A percentile compares a stretch with the other conserved stretches of the same genome.
phyloP scores from a whole-genome alignment of 345 rosid genomes.

The Sisymbrium irio region DNA sequence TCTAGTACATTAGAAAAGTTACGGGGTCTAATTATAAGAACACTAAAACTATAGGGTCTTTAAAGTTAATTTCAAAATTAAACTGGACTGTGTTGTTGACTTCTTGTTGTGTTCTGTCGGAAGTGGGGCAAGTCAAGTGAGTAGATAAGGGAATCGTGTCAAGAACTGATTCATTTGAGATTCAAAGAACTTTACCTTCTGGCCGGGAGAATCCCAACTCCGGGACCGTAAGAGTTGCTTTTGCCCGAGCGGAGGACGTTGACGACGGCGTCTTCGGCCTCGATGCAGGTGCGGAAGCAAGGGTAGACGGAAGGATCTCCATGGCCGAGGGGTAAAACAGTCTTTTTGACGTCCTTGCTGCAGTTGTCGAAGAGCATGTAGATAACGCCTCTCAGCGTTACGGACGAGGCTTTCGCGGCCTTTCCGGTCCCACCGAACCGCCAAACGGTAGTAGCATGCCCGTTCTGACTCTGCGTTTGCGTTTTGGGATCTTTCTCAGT shows the following conservation, averaged over 20 bases:
- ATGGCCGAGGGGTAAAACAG: slow-evolving; percentile 54
- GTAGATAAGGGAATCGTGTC: no score
- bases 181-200: slow-evolving; percentile 35
- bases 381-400: slow-evolving; percentile 48
- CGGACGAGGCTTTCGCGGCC: slow-evolving; percentile 20
- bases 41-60: neutral
- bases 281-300: slow-evolving; percentile 47
- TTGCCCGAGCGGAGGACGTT: slow-evolving; percentile 51
- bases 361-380: slow-evolving; percentile 39
- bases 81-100: no score
- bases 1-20: neutral
- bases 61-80: neutral
- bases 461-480: slow-evolving; percentile 17
- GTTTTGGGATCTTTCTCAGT: slow-evolving; percentile 12
- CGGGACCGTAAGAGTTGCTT: slow-evolving; percentile 46
- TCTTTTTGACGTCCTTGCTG: slow-evolving; percentile 37
- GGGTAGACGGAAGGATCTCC: slow-evolving; percentile 75
- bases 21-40: neutral
- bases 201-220: slow-evolving; percentile 57
- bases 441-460: slow-evolving; percentile 31
- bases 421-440: slow-evolving; percentile 38
- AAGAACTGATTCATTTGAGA: neutral
- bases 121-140: no score
- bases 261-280: slow-evolving; percentile 57
- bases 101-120: no score